A percentile compares a stretch with the other conserved stretches of the same genome.
Conservation (phyloP, 257 asterid genomes). For the Cynanchum wilfordii region DNA sequence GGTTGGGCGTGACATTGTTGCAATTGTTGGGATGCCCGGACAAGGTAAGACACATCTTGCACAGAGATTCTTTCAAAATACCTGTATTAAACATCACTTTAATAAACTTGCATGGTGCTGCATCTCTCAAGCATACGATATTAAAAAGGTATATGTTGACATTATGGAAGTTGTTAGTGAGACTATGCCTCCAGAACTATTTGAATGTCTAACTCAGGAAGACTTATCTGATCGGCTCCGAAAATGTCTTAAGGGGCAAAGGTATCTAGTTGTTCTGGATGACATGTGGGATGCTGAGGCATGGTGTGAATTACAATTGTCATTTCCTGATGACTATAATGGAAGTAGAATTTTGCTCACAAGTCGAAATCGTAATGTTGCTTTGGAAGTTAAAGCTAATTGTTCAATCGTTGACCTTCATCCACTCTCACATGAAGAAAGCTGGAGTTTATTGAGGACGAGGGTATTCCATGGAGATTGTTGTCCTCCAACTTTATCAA, state of each 20-base stretch:
- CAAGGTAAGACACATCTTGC: no score
- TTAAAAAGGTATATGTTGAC: neutral
- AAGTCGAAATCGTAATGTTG: neutral
- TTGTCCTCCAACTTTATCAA: neutral
- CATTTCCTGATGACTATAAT: no score
- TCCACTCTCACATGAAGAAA: no score
- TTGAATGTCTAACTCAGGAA: neutral
- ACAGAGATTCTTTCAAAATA: neutral
- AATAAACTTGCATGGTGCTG: conserved; percentile 7
- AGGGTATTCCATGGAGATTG: neutral
- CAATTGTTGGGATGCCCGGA: neutral
- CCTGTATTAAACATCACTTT: neutral
- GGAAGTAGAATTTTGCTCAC: conserved; percentile 2
- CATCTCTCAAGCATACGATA: neutral
- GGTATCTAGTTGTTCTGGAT: conserved; percentile 16
- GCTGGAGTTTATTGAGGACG: no score
- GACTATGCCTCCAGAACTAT: no score
- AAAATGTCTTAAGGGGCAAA: no score
- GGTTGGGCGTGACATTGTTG: no score
- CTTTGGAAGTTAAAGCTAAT: no score
- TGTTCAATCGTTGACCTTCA: no score
- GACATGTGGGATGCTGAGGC: conserved; percentile 11
- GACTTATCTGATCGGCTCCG: neutral
- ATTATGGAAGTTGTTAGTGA: neutral
- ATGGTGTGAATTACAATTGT: neutral